Conservation (phyloP, 805 yeast genomes). For the Spathaspora boniae region DNA sequence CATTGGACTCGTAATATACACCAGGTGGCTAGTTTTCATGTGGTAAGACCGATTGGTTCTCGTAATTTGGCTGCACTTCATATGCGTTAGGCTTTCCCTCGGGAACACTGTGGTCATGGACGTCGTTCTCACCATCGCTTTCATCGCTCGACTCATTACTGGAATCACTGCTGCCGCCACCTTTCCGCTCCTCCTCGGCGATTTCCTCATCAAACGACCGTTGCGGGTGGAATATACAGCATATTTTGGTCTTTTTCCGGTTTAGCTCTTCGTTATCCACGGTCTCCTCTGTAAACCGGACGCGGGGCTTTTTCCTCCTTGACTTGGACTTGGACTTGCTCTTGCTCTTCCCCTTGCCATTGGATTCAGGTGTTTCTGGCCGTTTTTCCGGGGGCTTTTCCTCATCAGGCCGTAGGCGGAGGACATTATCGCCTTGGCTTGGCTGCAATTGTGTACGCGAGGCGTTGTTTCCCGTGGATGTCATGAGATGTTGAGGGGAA, state of each 20-base stretch:
- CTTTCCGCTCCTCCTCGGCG: conserved; percentile 5
- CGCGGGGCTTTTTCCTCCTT: conserved; percentile 45
- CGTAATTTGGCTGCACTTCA: conserved; percentile 76
- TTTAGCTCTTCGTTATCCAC: conserved; percentile 88
- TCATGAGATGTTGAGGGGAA: too few relatives aligned
- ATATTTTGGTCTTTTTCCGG: conserved; percentile 87
- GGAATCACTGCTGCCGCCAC: conserved; percentile 47
- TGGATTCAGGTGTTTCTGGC: too few relatives aligned
- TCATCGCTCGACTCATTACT: conserved; percentile 26
- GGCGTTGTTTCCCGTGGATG: too few relatives aligned
- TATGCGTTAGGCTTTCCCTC: conserved; percentile 68
- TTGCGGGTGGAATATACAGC: conserved; percentile 78
- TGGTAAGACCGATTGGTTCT: conserved; percentile 13
- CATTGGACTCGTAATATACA: not conserved
- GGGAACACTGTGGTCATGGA: conserved; percentile 13
- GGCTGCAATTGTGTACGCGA: too few relatives aligned
- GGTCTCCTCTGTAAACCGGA: conserved; percentile 81
- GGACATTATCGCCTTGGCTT: not conserved
- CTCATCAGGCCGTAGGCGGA: conserved; percentile 5
- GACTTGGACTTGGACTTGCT: conserved; percentile 9
- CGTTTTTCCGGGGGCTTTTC: not conserved
- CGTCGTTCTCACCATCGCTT: conserved; percentile 25
- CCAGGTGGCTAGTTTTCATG: not conserved
- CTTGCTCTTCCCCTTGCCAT: not conserved
- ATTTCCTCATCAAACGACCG: conserved; percentile 10